Conservation (phyloP, 257 asterid species). For the Solanum clarkiae region DNA sequence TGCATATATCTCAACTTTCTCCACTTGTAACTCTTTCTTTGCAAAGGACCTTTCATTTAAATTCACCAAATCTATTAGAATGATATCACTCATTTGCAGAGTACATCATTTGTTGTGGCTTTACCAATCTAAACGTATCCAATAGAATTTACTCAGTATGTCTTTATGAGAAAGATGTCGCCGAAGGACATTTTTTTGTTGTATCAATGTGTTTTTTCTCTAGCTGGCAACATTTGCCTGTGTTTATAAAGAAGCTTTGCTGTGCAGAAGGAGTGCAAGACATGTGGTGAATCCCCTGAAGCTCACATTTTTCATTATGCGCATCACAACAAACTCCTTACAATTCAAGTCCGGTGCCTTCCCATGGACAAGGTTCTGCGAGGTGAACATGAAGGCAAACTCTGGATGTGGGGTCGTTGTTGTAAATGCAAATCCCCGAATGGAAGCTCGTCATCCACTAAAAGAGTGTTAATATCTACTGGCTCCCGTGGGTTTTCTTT, state of each 20-base stretch:
- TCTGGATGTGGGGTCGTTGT: conserved; percentile 99
- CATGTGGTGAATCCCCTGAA: conserved; percentile 64
- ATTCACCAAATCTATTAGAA: background rate
- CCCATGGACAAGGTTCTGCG: conserved; percentile 42
- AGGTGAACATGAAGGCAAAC: conserved; percentile 80
- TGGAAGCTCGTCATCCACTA: conserved; percentile 53
- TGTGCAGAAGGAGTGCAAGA: conserved; percentile 74
- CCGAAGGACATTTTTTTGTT: background rate
- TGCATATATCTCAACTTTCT: conserved; percentile 8
- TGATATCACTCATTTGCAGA: background rate
- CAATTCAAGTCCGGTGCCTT: conserved; percentile 58
- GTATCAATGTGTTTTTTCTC: background rate
- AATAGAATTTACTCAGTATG: background rate
- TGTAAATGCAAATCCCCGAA: conserved; percentile 49
- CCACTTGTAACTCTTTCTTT: background rate
- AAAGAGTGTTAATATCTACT: conserved; percentile 68
- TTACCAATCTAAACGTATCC: background rate
- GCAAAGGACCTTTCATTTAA: background rate
- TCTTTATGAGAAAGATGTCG: background rate
- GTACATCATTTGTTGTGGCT: background rate
- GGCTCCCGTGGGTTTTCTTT: conserved; percentile 81
- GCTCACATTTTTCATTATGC: conserved; percentile 68
- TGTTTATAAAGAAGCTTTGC: background rate
- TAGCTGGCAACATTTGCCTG: background rate
- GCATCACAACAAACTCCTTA: conserved; percentile 83